Evolutionary conservation across 2,329 filamentous ascomycete species (phyloP), one percentile per base, ranked within the genome.

Genomic region (Xylaria sp.): DNA sequence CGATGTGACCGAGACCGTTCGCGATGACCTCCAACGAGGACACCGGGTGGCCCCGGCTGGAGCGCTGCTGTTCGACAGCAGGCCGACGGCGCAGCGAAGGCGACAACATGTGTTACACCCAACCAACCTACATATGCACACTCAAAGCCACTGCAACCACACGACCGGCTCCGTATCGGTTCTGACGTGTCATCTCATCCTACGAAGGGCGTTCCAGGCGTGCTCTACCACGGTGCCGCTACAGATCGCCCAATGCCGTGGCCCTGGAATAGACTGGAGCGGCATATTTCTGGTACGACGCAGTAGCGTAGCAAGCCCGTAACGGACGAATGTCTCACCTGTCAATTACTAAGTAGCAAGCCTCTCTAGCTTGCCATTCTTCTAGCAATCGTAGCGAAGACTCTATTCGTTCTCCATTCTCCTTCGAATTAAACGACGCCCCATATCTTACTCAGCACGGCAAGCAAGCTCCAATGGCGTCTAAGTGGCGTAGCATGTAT

Each of bases 161-260:
- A 69, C 48, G 50, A 47, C 44, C 32, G 27, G 25, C 37, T 32
- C 61, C 50, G 44, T 57, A 50, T 67, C 55, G 29, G 48, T 68
- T 72, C 70, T 70, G 65, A 72, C 69, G 68, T 72, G 70, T 65
- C 62, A 61, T 68, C 60, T 65, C 62, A 61, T 68, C 60, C 54
- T 53, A 55, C 62, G 50, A 57, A 61, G 61, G 63, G 47, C 23
- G 44, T 62, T 37, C 47, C 42, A 55, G 40, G 66, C 48, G 59
- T 47, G 16, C 16, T 58, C 13, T 42, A 29, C 57, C 66, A 65
- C 55, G 57, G 60, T 61, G 65, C 54, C 58, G 60, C 69, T 60
- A 59, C 50, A 60, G 66, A 68, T 69, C 65, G 57, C 70, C 70
- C 70, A 72, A 71, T 71, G 63, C 70, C 70, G 61, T 70, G 70